These are phyloP conservation scores for Didymella pomorum DNA, from an alignment of 2,329 filamentous ascomycete genomes.

Conservation along the genomic window DNA sequence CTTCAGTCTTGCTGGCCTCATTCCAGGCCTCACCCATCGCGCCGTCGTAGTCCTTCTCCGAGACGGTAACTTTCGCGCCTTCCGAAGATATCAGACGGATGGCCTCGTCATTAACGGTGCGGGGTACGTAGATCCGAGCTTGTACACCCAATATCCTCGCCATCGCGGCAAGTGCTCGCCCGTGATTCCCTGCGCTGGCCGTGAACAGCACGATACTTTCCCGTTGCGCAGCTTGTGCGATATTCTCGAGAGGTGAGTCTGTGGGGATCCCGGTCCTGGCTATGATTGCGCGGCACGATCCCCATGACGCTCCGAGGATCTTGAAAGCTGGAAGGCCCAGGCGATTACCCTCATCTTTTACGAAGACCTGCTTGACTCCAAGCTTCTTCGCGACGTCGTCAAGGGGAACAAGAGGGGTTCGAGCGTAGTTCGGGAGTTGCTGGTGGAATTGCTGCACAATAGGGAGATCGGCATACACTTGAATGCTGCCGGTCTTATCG, in stretches of 20 bases:
- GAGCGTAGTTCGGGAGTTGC: slow-evolving; percentile 63
- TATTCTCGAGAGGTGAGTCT: slow-evolving; percentile 55
- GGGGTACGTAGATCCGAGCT: slow-evolving; percentile 69
- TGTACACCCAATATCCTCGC: slow-evolving; percentile 64
- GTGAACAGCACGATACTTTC: slow-evolving; percentile 61
- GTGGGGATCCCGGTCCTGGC: slow-evolving; percentile 54
- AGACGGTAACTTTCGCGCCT: slow-evolving; percentile 66
- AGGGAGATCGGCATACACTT: not conserved
- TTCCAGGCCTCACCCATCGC: slow-evolving; percentile 61
- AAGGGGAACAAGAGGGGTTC: slow-evolving; percentile 64
- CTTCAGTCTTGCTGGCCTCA: slow-evolving; percentile 49
- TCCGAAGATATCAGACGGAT: slow-evolving; percentile 66
- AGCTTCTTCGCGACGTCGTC: slow-evolving; percentile 64
- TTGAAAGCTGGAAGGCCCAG: slow-evolving; percentile 80
- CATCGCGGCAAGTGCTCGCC: slow-evolving; percentile 75
- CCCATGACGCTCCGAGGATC: slow-evolving; percentile 81
- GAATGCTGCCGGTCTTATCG: not conserved
- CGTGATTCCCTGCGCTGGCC: slow-evolving; percentile 80
- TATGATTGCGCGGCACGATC: slow-evolving; percentile 65
- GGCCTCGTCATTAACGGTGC: slow-evolving; percentile 63
- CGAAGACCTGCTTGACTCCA: slow-evolving; percentile 60
- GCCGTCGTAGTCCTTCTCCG: slow-evolving; percentile 70
- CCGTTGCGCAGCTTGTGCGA: slow-evolving; percentile 47
- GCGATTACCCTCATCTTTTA: slow-evolving; percentile 76
- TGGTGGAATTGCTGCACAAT: slow-evolving; percentile 61